These are phyloP conservation scores for Scheffersomyces lignosus DNA, from an alignment of 805 yeast genomes.

Conservation along the genomic window DNA sequence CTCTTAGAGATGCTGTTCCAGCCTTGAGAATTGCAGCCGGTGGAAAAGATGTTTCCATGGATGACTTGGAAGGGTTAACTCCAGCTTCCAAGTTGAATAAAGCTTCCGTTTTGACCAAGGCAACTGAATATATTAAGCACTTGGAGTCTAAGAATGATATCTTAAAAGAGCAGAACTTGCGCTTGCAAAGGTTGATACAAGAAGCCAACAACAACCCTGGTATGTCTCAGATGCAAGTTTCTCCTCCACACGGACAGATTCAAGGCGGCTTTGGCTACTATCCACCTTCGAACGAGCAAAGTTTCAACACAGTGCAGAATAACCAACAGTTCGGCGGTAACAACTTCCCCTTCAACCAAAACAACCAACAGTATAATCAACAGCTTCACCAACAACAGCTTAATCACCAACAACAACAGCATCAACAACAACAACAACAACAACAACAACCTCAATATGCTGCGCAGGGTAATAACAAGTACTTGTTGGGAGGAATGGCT, in stretches of 20 bases:
- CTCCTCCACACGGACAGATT: constrained; percentile 12
- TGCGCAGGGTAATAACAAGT: constrained; percentile 36
- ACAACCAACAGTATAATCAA: constrained; percentile 6
- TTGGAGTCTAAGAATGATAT: constrained; percentile 60
- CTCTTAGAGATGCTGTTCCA: constrained; percentile 76
- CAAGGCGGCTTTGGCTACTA: constrained; percentile 17
- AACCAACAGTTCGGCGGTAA: constrained; percentile 11
- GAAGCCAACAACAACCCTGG: constrained; percentile 26
- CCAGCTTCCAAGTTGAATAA: constrained; percentile 78
- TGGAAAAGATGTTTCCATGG: constrained; percentile 33
- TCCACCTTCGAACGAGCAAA: constrained; percentile 16
- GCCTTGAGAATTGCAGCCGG: constrained; percentile 64
- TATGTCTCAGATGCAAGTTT: constrained; percentile 10
- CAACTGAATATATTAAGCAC: constrained; percentile 76
- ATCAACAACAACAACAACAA: constrained; percentile 14
- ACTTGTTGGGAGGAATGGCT: constrained; percentile 64
- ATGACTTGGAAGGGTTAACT: constrained; percentile 66
- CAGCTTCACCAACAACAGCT: constrained; percentile 3
- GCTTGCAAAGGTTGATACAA: constrained; percentile 37
- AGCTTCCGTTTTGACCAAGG: constrained; percentile 73
- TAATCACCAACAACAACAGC: constrained; percentile 11
- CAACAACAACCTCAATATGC: constrained; percentile 8
- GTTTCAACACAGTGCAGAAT: constrained; percentile 18
- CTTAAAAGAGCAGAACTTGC: constrained; percentile 47
- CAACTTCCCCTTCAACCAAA: background rate